Percentiles rank a stretch among this genome's conserved stretches.
Evolutionary conservation across 805 yeast genomes (phyloP).

Genomic region (Lachancea thermotolerans): DNA sequence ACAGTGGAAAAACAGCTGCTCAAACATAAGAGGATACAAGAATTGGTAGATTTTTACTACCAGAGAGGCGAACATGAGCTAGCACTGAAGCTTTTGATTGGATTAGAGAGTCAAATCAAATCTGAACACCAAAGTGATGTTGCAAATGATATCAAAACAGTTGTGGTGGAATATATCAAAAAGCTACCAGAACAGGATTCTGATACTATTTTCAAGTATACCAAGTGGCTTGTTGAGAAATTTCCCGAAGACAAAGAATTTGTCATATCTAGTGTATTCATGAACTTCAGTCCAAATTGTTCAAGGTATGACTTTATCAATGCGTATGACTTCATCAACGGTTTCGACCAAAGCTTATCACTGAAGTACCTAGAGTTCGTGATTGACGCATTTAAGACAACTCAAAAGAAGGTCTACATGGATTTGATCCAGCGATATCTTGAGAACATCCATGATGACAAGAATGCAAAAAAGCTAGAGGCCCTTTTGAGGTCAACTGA

Average conservation of each 20-base stretch:
- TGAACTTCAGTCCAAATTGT: slow-evolving; percentile 57
- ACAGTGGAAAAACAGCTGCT: slow-evolving; percentile 52
- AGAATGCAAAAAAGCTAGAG: slow-evolving; percentile 29
- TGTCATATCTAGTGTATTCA: slow-evolving; percentile 47
- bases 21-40: slow-evolving; percentile 46
- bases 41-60: slow-evolving; percentile 70
- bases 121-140: slow-evolving; percentile 7
- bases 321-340: slow-evolving; percentile 47
- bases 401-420: slow-evolving; percentile 36
- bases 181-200: slow-evolving; percentile 44
- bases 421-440: slow-evolving; percentile 42
- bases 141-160: slow-evolving; percentile 12
- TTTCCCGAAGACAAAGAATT: slow-evolving; percentile 26
- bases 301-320: slow-evolving; percentile 47
- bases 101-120: slow-evolving; percentile 10
- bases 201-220: slow-evolving; percentile 50
- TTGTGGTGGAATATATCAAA: slow-evolving; percentile 47
- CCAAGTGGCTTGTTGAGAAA: slow-evolving; percentile 40
- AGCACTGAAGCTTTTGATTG: slow-evolving; percentile 57
- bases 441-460: slow-evolving; percentile 15
- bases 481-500: slow-evolving; percentile 32
- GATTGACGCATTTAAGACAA: slow-evolving; percentile 36
- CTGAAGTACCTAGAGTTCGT: slow-evolving; percentile 48
- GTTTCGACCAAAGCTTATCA: slow-evolving; percentile 27
- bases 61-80: slow-evolving; percentile 55